Conservation (phyloP, 2,329 filamentous ascomycete genomes). For the Monosporascus cannonballus region DNA sequence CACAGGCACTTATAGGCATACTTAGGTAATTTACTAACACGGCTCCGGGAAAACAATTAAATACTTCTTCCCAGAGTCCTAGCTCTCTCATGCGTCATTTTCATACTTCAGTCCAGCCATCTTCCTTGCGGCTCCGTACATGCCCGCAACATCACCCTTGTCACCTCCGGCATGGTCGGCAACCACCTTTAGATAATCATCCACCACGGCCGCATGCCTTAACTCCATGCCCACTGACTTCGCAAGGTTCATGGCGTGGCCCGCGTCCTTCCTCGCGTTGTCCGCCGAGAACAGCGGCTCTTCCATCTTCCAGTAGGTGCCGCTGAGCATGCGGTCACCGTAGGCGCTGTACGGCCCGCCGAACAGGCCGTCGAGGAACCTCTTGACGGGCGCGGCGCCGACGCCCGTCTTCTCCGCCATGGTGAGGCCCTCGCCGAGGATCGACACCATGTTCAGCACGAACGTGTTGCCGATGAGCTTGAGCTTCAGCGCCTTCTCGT, state of each 20-base stretch:
- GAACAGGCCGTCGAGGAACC: slow-evolving; percentile 68
- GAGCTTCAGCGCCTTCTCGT: slow-evolving; percentile 56
- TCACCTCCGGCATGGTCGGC: slow-evolving; percentile 60
- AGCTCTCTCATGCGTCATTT: slow-evolving; percentile 37
- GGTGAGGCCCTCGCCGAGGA: slow-evolving; percentile 71
- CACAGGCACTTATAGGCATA: not conserved
- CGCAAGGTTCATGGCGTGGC: slow-evolving; percentile 67
- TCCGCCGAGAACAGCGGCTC: slow-evolving; percentile 81
- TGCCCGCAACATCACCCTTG: slow-evolving; percentile 71
- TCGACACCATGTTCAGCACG: slow-evolving; percentile 74
- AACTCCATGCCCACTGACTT: slow-evolving; percentile 55
- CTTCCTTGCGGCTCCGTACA: slow-evolving; percentile 75
- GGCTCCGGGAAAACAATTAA: no score
- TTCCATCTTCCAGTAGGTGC: slow-evolving; percentile 70
- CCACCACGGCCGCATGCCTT: slow-evolving; percentile 59
- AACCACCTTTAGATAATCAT: slow-evolving; percentile 62
- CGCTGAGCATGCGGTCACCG: slow-evolving; percentile 64
- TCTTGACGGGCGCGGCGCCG: slow-evolving; percentile 62
- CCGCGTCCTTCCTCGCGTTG: slow-evolving; percentile 74
- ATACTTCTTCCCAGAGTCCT: no score
- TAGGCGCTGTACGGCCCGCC: slow-evolving; percentile 72
- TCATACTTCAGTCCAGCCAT: slow-evolving; percentile 71
- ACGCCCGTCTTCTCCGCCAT: slow-evolving; percentile 77
- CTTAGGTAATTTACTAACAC: not conserved
- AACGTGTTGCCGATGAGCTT: slow-evolving; percentile 88